Evolutionary conservation across 2,329 filamentous ascomycete species (phyloP), one percentile per base, ranked within the genome.

Genomic region (Epichloe baconii): DNA sequence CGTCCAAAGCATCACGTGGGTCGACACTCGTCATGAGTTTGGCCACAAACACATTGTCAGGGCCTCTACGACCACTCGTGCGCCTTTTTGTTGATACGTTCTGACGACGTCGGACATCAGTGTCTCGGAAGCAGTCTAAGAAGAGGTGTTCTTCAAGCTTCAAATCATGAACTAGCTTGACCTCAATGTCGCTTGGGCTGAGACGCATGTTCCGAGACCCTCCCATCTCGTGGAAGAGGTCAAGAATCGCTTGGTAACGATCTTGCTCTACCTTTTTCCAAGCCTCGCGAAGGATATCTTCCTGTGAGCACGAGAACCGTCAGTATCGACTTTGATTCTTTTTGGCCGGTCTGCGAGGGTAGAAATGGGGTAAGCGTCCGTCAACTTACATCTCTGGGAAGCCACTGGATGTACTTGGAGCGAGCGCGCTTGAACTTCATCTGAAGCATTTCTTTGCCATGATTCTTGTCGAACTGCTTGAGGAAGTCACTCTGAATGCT

Each of bases 391-490:
- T 80, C 77, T 54, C 57, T 60, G 10, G 64, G 55, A 2, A 73
- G 68, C 76, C 76, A 79, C 1, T 70, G 61, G 12, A 71, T 66
- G 49, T 73, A 73, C 54, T 72, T 74, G 50, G 71, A 64, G 19
- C 77, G 71, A 3, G 71, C 71, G 6, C 77, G 70, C 12, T 72
- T 71, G 41, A 78, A 68, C 59, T 74, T 76, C 77, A 80, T 80
- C 57, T 80, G 77, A 4, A 80, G 66, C 47, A 71, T 70, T 47
- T 76, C 73, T 55, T 75, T 74, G 38, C 70, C 67, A 5, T 65
- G 66, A 14, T 64, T 63, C 53, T 68, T 65, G 10, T 59, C 51
- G 48, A 70, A 71, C 19, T 53, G 53, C 8, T 55, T 51, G 14
- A 59, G 59, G 53, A 69, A 79, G 51, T 73, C 69, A 5, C 59